Conservation (phyloP, 2,329 filamentous ascomycete species). For the Cladophialophora immunda region DNA sequence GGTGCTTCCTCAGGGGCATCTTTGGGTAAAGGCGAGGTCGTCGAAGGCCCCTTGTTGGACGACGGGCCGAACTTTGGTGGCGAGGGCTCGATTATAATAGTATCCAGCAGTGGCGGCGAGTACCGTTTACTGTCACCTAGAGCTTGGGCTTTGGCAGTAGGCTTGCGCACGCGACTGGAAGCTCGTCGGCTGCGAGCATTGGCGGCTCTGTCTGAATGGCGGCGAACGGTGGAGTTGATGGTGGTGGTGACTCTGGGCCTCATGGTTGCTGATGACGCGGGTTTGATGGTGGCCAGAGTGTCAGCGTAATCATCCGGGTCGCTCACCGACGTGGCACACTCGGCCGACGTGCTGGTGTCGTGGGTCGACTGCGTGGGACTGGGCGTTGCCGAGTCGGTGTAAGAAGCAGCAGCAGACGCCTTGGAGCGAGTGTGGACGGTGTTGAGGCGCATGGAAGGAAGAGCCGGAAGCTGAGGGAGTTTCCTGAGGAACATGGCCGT, state of each 20-base stretch:
- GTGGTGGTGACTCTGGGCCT: slow-evolving; percentile 16
- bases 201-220: background rate
- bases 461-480: slow-evolving; percentile 25
- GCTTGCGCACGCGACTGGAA: slow-evolving; percentile 34
- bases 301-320: slow-evolving; percentile 33
- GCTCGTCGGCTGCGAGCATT: slow-evolving; percentile 19
- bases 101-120: slow-evolving; percentile 29
- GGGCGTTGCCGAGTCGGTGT: slow-evolving; percentile 15
- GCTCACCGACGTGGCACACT: slow-evolving; percentile 24
- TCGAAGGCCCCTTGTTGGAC: slow-evolving; percentile 9
- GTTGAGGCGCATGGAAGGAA: slow-evolving; percentile 24
- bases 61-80: slow-evolving; percentile 5
- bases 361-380: slow-evolving; percentile 24
- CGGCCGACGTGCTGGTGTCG: slow-evolving; percentile 19
- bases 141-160: slow-evolving; percentile 36
- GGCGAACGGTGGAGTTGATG: background rate
- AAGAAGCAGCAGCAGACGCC: slow-evolving; percentile 14
- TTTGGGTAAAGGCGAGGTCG: slow-evolving; percentile 6
- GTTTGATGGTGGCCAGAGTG: slow-evolving; percentile 14
- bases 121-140: slow-evolving; percentile 21
- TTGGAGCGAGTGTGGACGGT: slow-evolving; percentile 12
- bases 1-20: slow-evolving; percentile 8
- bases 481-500: slow-evolving; percentile 29
- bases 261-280: slow-evolving; percentile 30
- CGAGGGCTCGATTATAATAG: slow-evolving; percentile 28